A percentile compares a stretch with the other conserved stretches of the same genome.
These are phyloP conservation scores for Citrullus amarus DNA, from an alignment of 306 rosid genomes.

Conservation along the genomic window DNA sequence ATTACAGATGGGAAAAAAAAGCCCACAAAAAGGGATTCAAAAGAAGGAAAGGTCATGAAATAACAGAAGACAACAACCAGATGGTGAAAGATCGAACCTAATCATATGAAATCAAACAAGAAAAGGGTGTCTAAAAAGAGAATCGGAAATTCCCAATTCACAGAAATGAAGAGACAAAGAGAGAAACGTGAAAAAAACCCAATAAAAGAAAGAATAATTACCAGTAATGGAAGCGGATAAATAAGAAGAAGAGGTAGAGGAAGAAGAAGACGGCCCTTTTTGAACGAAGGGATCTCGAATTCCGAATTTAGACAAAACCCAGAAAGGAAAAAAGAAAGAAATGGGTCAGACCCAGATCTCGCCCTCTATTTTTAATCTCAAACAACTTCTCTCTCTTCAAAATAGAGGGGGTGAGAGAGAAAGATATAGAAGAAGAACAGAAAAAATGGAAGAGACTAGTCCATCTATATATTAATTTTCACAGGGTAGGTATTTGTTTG, in stretches of 20 bases:
- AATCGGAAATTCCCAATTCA: neutral
- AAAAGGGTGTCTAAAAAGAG: neutral
- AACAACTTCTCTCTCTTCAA: slow-evolving; percentile 5
- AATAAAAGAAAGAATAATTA: slow-evolving; percentile 9
- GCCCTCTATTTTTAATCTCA: neutral
- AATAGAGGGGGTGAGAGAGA: slow-evolving; percentile 11
- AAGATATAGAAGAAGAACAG: neutral
- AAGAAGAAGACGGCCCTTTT: slow-evolving; percentile 28
- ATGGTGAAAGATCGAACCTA: slow-evolving; percentile 2
- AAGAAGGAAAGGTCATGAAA: neutral
- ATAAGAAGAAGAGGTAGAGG: slow-evolving; percentile 9
- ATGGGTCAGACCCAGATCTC: slow-evolving; percentile 34
- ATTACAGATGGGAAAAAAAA: neutral
- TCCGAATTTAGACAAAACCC: slow-evolving; percentile 18
- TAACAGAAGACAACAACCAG: neutral
- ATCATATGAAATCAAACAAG: neutral
- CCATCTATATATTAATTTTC: neutral
- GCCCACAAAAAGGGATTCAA: neutral
- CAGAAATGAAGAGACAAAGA: neutral
- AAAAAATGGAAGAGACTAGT: neutral
- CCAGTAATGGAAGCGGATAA: slow-evolving; percentile 23
- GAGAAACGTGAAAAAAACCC: neutral
- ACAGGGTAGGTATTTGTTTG: neutral
- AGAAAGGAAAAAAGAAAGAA: neutral
- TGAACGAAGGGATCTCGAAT: slow-evolving; percentile 32